Percentiles rank a stretch among this genome's conserved stretches.
Evolutionary conservation across 2,329 filamentous ascomycete species (phyloP).

Genomic region (Pezicula rhizophila): DNA sequence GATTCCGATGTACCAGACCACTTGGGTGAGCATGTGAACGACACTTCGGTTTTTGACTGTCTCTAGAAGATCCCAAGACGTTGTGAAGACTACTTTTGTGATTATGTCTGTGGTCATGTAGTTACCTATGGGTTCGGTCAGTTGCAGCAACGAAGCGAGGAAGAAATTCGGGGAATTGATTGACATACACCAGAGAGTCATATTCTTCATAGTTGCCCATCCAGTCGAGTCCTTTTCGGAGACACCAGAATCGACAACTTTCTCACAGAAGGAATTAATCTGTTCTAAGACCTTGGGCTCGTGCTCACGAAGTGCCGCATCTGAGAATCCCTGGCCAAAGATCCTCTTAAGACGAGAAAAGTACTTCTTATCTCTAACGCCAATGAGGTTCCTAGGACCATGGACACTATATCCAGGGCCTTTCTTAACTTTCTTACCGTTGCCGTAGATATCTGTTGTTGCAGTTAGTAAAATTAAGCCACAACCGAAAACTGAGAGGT

Average conservation of each 20-base stretch:
- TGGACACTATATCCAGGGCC: constrained; percentile 55
- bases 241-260: constrained; percentile 3
- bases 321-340: constrained; percentile 20
- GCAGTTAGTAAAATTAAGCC: not conserved
- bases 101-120: constrained; percentile 22
- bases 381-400: constrained; percentile 55
- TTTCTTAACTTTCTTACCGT: constrained; percentile 56
- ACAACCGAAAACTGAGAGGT: not conserved
- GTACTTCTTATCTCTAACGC: constrained; percentile 58
- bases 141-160: not conserved
- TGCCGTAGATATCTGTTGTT: constrained; percentile 54
- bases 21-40: constrained; percentile 1
- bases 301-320: constrained; percentile 10
- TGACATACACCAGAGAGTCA: constrained; percentile 9
- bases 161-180: not conserved
- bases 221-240: not conserved
- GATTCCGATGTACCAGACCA: constrained; percentile 2
- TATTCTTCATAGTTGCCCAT: constrained; percentile 8
- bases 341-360: constrained; percentile 53
- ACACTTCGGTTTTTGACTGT: constrained; percentile 4
- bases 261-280: constrained; percentile 8
- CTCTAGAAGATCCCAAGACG: constrained; percentile 12
- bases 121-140: constrained; percentile 9
- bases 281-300: constrained; percentile 6
- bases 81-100: constrained; percentile 16